A percentile compares a stretch with the other conserved stretches of the same genome.
Conservation (phyloP, 176 grass and related monocot genomes). For the Oropetium thomaeum region DNA sequence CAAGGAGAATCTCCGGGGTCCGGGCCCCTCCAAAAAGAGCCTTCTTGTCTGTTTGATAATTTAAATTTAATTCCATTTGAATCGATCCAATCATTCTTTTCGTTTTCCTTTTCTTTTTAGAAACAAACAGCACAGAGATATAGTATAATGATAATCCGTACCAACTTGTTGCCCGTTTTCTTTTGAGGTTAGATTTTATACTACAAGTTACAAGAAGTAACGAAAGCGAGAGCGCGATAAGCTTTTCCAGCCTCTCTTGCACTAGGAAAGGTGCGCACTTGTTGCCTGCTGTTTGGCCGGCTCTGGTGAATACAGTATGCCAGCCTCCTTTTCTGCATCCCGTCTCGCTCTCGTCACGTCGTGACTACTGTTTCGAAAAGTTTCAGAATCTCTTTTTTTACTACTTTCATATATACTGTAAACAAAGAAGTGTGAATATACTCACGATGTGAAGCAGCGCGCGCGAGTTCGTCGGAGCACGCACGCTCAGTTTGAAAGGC, state of each 20-base stretch:
- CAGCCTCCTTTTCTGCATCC: background rate
- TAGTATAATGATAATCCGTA: no score
- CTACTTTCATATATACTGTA: no score
- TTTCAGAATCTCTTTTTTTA: background rate
- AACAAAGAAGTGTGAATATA: background rate
- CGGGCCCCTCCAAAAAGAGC: no score
- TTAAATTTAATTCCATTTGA: background rate
- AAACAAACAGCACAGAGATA: no score
- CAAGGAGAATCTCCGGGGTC: no score
- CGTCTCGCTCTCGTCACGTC: no score
- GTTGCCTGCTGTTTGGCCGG: no score
- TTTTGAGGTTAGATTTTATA: no score
- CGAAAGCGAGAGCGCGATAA: background rate
- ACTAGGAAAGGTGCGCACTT: background rate
- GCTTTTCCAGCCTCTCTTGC: background rate
- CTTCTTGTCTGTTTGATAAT: no score
- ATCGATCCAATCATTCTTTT: no score
- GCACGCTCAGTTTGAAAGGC: background rate
- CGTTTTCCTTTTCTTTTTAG: no score
- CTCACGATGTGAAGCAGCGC: background rate
- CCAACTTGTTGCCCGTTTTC: background rate
- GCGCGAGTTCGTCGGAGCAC: background rate
- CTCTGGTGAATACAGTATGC: background rate
- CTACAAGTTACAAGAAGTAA: background rate
- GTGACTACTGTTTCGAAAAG: background rate